Evolutionary conservation across 2,329 filamentous ascomycete species (phyloP), one percentile per base, ranked within the genome.

Genomic region (Colletotrichum musicola): DNA sequence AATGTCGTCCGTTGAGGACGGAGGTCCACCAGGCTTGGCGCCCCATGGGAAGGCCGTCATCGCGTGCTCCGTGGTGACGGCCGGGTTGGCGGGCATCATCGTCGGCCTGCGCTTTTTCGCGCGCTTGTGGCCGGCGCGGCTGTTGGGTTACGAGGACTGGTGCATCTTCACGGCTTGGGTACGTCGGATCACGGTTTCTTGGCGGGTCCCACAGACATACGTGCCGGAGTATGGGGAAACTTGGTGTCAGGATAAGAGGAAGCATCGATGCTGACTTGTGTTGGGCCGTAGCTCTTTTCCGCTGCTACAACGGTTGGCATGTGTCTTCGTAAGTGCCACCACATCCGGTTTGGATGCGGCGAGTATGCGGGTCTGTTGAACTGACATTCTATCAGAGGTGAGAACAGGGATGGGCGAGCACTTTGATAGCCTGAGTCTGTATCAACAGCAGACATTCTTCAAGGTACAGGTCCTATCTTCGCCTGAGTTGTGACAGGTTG

Each of bases 61-160:
- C 6, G 64, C 54, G 1, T 67, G 57, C n/a, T 30, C 64, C 38
- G 42, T 59, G 3, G 46, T 56, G 13, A 14, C 50, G 18, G 42
- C 55, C 0, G 63, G 18, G 6, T n/a, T 70, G 4, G 51, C 68
- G 14, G 68, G 63, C 1, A 22, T 70, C 4, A 42, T 68, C 3
- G 57, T 70, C 30, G 64, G 58, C 9, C 22, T 70, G 53, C 40
- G 68, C 1, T 70, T 70, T 30, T 70, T 62, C 30, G 60, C 64
- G 9, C 63, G 68, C 4, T 40, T 65, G 2, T 55, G 44, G 10
- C 51, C 64, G 3, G 55, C 59, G 7, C n/a, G 38, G 6, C 35
- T 70, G 6, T 25, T 70, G 20, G 68, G 68, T 7, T 56, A 42
- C 12, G 68, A 70, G 51, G 68, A 70, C 27, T 63, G 58, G 64